Percentiles rank a stretch among this genome's conserved stretches.
Evolutionary conservation across 2,329 filamentous ascomycete genomes (phyloP).

Genomic region (Raffaelea arxii): DNA sequence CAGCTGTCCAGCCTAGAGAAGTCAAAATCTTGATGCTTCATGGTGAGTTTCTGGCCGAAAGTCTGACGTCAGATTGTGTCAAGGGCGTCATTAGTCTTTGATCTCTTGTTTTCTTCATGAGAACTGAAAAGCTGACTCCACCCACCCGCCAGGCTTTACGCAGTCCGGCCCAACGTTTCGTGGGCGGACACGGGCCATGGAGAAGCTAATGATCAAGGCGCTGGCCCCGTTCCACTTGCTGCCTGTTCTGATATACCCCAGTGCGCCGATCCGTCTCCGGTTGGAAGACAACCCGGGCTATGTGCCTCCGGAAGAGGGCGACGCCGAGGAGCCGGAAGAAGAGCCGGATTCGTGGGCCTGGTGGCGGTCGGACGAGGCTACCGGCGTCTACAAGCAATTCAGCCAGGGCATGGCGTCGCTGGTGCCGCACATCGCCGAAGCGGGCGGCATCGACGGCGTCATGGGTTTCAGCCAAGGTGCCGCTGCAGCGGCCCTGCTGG

Average conservation of each 20-base stretch:
- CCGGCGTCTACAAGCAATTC: constrained; percentile 56
- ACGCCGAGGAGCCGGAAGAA: constrained; percentile 16
- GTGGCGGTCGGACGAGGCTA: constrained; percentile 63
- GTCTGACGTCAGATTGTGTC: no score
- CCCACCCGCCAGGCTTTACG: constrained; percentile 58
- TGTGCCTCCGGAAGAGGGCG: constrained; percentile 17
- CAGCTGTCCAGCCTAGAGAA: constrained; percentile 31
- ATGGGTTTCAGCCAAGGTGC: constrained; percentile 79
- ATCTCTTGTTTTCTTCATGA: no score
- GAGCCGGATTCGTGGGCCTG: constrained; percentile 67
- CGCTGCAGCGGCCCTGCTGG: constrained; percentile 61
- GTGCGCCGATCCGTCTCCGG: constrained; percentile 53
- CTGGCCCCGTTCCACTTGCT: constrained; percentile 50
- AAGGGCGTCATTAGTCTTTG: no score
- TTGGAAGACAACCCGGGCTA: constrained; percentile 63
- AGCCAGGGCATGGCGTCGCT: constrained; percentile 57
- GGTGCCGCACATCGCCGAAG: constrained; percentile 49
- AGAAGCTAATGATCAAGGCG: constrained; percentile 68
- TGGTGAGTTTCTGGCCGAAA: no score
- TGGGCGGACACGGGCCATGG: constrained; percentile 77
- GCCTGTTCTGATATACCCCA: constrained; percentile 56
- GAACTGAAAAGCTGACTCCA: no score
- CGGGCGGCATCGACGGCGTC: constrained; percentile 65
- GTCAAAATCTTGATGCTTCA: constrained; percentile 71
- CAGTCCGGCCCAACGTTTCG: constrained; percentile 81